phyloP scores from a whole-genome alignment of 768 basidiomycete species.

The Leucocoprinus sp. region DNA sequence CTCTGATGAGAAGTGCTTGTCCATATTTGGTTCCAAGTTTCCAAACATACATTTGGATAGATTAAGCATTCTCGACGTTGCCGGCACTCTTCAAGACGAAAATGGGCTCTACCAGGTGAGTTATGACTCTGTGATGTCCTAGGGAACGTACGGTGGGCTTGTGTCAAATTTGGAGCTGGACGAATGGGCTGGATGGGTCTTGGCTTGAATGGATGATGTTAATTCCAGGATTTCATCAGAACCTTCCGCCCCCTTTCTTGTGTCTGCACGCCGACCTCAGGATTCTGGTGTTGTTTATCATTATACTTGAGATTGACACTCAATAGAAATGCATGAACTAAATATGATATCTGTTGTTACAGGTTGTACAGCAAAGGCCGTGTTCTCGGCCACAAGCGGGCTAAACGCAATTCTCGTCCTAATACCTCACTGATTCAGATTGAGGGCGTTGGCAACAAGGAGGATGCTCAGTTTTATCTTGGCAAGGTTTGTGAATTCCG shows the following conservation, averaged over 20 bases:
- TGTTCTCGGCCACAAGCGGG: slow-evolving; percentile 96
- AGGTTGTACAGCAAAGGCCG: slow-evolving; percentile 97
- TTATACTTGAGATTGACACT: background rate
- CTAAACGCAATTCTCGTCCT: slow-evolving; percentile 92
- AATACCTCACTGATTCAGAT: slow-evolving; percentile 97
- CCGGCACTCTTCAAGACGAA: slow-evolving; percentile 41
- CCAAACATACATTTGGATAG: slow-evolving; percentile 4
- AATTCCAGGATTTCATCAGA: slow-evolving; percentile 7
- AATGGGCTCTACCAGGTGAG: slow-evolving; percentile 82
- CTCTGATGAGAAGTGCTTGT: slow-evolving; percentile 2
- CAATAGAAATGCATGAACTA: slow-evolving; percentile 13
- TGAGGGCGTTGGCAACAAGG: slow-evolving; percentile 89
- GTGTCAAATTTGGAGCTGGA: slow-evolving; percentile 21
- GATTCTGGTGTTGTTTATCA: background rate
- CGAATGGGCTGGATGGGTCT: slow-evolving; percentile 33
- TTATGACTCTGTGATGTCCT: slow-evolving; percentile 17
- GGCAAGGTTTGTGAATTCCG: slow-evolving; percentile 69
- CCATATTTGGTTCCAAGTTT: slow-evolving; percentile 2
- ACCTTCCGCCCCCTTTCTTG: background rate
- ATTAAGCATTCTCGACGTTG: slow-evolving; percentile 30
- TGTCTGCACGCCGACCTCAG: background rate
- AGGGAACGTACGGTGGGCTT: slow-evolving; percentile 15
- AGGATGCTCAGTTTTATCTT: slow-evolving; percentile 96
- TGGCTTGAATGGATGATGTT: slow-evolving; percentile 24
- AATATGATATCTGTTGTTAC: slow-evolving; percentile 14